Evolutionary conservation across 179 eudicot species (phyloP), one percentile per base, ranked within the genome.

Genomic region (Heliamphora pulchella): DNA sequence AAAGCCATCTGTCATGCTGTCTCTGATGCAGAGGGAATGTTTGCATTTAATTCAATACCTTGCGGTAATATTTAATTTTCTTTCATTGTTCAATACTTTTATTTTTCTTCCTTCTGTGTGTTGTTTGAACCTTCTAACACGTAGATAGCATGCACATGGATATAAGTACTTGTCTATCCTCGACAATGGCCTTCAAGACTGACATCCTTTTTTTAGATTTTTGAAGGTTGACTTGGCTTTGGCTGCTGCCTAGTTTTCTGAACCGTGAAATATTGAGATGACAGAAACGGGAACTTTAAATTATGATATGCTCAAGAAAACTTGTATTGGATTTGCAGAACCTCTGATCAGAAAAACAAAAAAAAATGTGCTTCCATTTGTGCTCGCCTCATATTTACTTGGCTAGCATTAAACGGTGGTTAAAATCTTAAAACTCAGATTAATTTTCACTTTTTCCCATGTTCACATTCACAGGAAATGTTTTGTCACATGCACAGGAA

Each of bases 1-100:
- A 88, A 89, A 81, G 89, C 99, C 80, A 92, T 94, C 61, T 96
- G 99, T 80, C 98, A 89, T 86, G 88, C 97, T 84, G 87, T 91
- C 71, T 90, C 99, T 79, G 98, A 94, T 85, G 92, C 92, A 58
- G 91, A 90, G 81, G 99, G 99, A 85, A 88, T 86, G 80, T 92
- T 96, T 87, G 79, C 85, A 39, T 94, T 96, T 80, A 85, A 87
- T 73, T 88, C 98, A 68, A 88, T 96, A 70, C 98, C 99, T 76
- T 96, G 98, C 80, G 99, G 99, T 91, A 91, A 91, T 51, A 50
- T 69, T 63, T 31, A 31, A 31, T 31, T 10, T 68, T 75, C 41
- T 72, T 57, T 76, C 3, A 10, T 8, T 48, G 13, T 71, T 15
- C 39, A 43, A 2, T 9, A 9, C n/a, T 62, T 80, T n/a, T 44